Base-by-base conservation (phyloP, 2,329 filamentous ascomycete genomes). In the Proliferodiscus dingleyae region DNA sequence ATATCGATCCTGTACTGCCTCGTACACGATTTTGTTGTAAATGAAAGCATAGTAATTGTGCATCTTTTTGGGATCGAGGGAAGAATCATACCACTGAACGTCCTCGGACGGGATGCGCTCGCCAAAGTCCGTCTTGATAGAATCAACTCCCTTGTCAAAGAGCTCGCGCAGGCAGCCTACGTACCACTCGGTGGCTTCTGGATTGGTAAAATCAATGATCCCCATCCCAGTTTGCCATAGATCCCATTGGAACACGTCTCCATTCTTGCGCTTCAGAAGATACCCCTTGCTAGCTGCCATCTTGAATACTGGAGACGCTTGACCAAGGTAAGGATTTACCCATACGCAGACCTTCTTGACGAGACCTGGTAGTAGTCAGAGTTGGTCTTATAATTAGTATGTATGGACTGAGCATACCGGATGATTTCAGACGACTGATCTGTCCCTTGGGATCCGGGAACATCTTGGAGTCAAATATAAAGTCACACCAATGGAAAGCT, bases 151-250 rank as follows among this genome's bases (percentile, higher is more conserved):
- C 49, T 74, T 72, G 40, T 80, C 73, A 56, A 81, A 77, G 1
- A 82, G 67, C 10, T 70, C 67, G 29, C 71, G 66, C 33, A 83
- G 62, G 49, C 78, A 75, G 1, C 52, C 57, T 5, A 67, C 64
- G 50, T 74, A 82, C 79, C 79, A 83, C 13, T 67, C 59, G 36
- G 70, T 69, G 2, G 79, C 79, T 8, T 69, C 72, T 0, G 78
- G 79, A 55, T 82, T 82, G 2, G 79, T 82, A 59, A 83, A 81
- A 53, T 82, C 79, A 1, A 82, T 68, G 1, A 82, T 65, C 1
- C 72, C 78, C 78, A 82, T 82, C 6, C 79, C 79, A 0, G 77
- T 75, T 56, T 82, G 78, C 79, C 79, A 82, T 11, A 79, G 64
- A 53, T 82, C 78, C 77, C 77, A 81, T 61, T 83, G 78, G 69